Conservation (phyloP, 805 yeast genomes). For the Teunomyces barrocoloradensis region DNA sequence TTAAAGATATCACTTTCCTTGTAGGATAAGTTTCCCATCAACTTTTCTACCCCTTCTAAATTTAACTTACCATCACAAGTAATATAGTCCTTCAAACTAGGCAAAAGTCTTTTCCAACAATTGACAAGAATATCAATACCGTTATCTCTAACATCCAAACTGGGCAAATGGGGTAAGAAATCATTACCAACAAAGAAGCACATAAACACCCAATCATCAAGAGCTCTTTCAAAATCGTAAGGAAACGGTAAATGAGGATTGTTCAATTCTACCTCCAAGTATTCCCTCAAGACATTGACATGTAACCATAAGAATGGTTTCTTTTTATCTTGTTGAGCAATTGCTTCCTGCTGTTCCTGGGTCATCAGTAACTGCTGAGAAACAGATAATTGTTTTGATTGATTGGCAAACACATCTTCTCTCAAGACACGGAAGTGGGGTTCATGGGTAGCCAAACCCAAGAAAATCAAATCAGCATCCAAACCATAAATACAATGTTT, state of each 20-base stretch:
- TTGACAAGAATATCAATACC: constrained; percentile 79
- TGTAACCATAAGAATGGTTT: constrained; percentile 96
- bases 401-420: constrained; percentile 94
- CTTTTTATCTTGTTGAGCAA: constrained; percentile 45
- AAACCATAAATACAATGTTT: constrained; percentile 95
- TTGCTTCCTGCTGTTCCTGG: constrained; percentile 49
- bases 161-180: constrained; percentile 94
- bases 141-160: constrained; percentile 90
- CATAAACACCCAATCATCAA: constrained; percentile 98
- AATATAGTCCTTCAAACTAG: constrained; percentile 68
- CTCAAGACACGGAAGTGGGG: constrained; percentile 92
- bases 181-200: constrained; percentile 99
- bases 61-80: constrained; percentile 88
- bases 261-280: constrained; percentile 75
- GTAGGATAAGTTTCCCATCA: constrained; percentile 61
- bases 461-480: constrained; percentile 95
- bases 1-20: constrained; percentile 80
- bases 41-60: constrained; percentile 68
- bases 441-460: constrained; percentile 96
- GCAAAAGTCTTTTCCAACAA: constrained; percentile 78
- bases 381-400: constrained; percentile 44
- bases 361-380: constrained; percentile 56
- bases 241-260: constrained; percentile 68
- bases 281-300: constrained; percentile 82
- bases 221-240: constrained; percentile 90